phyloP scores from a whole-genome alignment of 768 basidiomycete species.

The Leucocoprinus leucothites region DNA sequence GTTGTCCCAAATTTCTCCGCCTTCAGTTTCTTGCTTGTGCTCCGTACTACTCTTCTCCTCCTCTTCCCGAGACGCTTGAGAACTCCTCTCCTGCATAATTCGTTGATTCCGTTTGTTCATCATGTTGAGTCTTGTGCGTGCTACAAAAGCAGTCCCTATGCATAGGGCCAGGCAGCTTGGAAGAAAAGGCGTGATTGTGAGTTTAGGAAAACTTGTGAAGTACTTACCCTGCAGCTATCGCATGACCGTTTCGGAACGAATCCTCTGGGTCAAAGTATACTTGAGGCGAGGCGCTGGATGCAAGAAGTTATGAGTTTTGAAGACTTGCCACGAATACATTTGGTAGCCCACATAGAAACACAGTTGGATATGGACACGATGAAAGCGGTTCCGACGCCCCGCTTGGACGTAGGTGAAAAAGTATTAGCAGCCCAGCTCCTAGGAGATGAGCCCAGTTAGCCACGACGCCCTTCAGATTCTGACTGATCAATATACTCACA shows the following conservation, averaged over 20 bases:
- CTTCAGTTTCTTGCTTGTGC: neutral
- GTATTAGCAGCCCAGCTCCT: constrained; percentile 62
- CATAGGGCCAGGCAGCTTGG: constrained; percentile 42
- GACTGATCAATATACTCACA: constrained; percentile 31
- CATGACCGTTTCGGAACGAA: constrained; percentile 50
- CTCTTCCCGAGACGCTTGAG: constrained; percentile 25
- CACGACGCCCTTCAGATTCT: no score
- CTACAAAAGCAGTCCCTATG: constrained; percentile 36
- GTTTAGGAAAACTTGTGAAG: neutral
- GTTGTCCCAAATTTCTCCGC: constrained; percentile 41
- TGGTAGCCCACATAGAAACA: constrained; percentile 48
- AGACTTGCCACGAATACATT: neutral
- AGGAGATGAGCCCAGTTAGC: neutral
- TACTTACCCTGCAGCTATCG: constrained; percentile 49
- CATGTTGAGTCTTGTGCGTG: constrained; percentile 40
- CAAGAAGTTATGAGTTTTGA: neutral
- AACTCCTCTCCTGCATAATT: constrained; percentile 7
- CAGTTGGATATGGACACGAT: constrained; percentile 59
- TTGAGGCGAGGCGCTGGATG: constrained; percentile 48
- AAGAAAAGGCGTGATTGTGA: neutral
- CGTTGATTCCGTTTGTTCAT: constrained; percentile 39
- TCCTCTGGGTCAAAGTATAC: constrained; percentile 53
- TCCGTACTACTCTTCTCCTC: neutral
- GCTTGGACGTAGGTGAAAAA: constrained; percentile 57
- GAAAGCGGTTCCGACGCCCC: constrained; percentile 58